phyloP scores from a whole-genome alignment of 2,329 filamentous ascomycete species.

The Monosporascus sp. region DNA sequence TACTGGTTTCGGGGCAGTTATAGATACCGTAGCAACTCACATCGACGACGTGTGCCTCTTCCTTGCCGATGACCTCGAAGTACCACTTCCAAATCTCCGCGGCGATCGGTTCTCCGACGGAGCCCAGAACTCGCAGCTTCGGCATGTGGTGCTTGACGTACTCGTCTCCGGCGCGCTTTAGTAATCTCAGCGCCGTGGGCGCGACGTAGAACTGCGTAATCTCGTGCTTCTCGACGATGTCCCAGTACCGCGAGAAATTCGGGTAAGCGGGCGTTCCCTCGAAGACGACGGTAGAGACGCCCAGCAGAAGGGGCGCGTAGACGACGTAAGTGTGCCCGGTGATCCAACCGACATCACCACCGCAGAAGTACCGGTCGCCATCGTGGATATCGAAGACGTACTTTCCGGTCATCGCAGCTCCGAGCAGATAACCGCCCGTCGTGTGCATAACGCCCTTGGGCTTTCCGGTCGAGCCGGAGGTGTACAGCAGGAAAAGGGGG shows the following conservation, averaged over 20 bases:
- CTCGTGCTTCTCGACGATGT: constrained; percentile 90
- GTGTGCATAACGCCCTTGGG: constrained; percentile 99
- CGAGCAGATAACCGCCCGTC: constrained; percentile 90
- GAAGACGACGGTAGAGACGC: constrained; percentile 92
- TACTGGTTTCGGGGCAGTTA: background rate
- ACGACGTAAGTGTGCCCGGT: constrained; percentile 98
- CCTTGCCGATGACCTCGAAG: constrained; percentile 88
- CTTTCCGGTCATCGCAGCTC: constrained; percentile 89
- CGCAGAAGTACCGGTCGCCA: constrained; percentile 91
- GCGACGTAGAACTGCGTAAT: constrained; percentile 99
- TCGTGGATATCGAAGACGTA: constrained; percentile 99
- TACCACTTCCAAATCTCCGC: constrained; percentile 99
- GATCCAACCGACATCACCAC: constrained; percentile 98
- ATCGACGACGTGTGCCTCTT: constrained; percentile 89
- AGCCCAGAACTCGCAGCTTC: constrained; percentile 82
- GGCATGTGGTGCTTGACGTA: constrained; percentile 89
- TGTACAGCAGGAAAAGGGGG: constrained; percentile 95
- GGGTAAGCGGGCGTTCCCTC: constrained; percentile 97
- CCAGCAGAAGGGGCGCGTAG: constrained; percentile 88
- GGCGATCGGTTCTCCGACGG: constrained; percentile 95
- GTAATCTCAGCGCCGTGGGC: constrained; percentile 82
- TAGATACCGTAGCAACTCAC: constrained; percentile 50
- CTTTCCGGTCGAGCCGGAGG: constrained; percentile 95
- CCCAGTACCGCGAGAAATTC: constrained; percentile 98
- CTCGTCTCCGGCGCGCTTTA: constrained; percentile 93